Evolutionary conservation across 2,329 filamentous ascomycete species (phyloP), one percentile per base, ranked within the genome.

Genomic region (Alternaria sp.): DNA sequence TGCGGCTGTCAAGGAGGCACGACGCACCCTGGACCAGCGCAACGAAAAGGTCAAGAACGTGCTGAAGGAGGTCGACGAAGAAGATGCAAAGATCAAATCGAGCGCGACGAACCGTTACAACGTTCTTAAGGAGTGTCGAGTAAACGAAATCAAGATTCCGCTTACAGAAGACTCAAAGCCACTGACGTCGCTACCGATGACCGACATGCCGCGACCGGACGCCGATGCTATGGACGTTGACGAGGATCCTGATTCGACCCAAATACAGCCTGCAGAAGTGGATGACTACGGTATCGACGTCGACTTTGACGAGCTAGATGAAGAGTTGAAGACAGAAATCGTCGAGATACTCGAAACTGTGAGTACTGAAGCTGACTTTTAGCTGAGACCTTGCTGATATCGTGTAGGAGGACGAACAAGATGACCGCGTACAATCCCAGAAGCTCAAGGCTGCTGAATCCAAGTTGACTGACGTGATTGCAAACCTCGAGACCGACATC

Each of bases 161-260:
- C 85, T 99, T 22, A 82, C 85, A 2, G 83, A 89, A 58, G 90
- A 89, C 25, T 97, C 93, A 3, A 83, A 82, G 34, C 81, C 83
- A 7, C 84, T 99, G 25, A 93, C 97, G 71, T 87, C 90, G 65
- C 85, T 99, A 53, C 95, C 95, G 3, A 93, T 96, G 71, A 92
- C 96, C 74, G 93, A 97, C 69, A 86, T 90, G 63, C 89, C 90
- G 60, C 74, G 74, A 12, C 78, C 88, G 57, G 93, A 97, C 73
- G 87, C 90, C 1, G 93, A 97, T 74, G 90, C 91, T 3, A 97
- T 98, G 94, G 94, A 98, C 67, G 83, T 98, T 20, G 95, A 98
- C 65, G 92, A 92, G 57, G 74, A 76, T 20, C 76, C 77, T 18
- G 84, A 85, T 18, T 83, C 85, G 34, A 83, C 86, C 54, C 80